A percentile compares a stretch with the other conserved stretches of the same genome.
Conservation (phyloP, 768 basidiomycete genomes). For the Boletus reticuloceps region DNA sequence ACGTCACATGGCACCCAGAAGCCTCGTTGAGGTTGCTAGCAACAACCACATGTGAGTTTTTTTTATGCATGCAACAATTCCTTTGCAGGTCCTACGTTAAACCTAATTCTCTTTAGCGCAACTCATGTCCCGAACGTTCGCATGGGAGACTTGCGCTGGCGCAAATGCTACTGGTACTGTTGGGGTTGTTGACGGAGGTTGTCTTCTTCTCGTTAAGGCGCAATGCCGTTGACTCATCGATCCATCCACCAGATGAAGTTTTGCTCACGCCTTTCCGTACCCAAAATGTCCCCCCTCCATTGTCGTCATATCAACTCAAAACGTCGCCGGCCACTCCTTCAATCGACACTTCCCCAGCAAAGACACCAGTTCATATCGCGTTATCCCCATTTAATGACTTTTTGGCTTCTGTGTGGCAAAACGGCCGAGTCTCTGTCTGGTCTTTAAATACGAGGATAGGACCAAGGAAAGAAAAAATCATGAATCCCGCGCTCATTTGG, state of each 20-base stretch:
- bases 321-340: slow-evolving; percentile 12
- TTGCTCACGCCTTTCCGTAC: slow-evolving; percentile 90
- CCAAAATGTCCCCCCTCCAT: slow-evolving; percentile 98
- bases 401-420: slow-evolving; percentile 67
- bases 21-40: slow-evolving; percentile 60
- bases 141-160: slow-evolving; percentile 78
- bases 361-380: slow-evolving; percentile 61
- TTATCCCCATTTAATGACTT: slow-evolving; percentile 58
- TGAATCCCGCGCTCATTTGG: slow-evolving; percentile 50
- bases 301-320: slow-evolving; percentile 65
- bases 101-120: slow-evolving; percentile 35
- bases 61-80: background rate
- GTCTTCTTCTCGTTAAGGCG: slow-evolving; percentile 24
- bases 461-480: slow-evolving; percentile 54
- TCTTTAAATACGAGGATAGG: slow-evolving; percentile 60
- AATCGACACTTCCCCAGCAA: background rate
- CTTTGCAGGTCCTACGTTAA: background rate
- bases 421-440: slow-evolving; percentile 70
- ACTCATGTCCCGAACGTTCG: slow-evolving; percentile 59
- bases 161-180: slow-evolving; percentile 83
- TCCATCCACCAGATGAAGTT: slow-evolving; percentile 51
- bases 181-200: slow-evolving; percentile 87
- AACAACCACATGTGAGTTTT: slow-evolving; percentile 58
- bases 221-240: background rate
- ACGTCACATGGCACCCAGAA: slow-evolving; percentile 88